Evolutionary conservation across 306 rosid species (phyloP).

Genomic region (Cercis canadensis): DNA sequence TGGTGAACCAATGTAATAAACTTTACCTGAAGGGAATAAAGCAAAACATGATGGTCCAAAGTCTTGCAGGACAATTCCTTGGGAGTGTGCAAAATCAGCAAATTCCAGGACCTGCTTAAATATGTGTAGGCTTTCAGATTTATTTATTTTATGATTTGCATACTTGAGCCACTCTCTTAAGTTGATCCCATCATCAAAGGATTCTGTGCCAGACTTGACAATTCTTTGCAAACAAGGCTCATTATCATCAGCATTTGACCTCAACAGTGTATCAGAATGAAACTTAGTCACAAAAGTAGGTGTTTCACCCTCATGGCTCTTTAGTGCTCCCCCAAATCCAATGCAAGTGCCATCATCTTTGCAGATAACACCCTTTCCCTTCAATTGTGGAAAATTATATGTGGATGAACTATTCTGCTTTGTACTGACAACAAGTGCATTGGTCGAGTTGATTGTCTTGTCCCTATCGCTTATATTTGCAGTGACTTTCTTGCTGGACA

Average conservation of each 20-base stretch:
- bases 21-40: constrained; percentile 49
- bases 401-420: constrained; percentile 42
- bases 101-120: constrained; percentile 65
- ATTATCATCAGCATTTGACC: constrained; percentile 29
- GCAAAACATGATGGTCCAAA: constrained; percentile 58
- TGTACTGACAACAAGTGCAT: constrained; percentile 32
- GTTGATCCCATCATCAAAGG: constrained; percentile 45
- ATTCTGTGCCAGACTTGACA: constrained; percentile 30
- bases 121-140: constrained; percentile 48
- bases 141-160: constrained; percentile 37
- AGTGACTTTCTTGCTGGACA: constrained; percentile 38
- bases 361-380: constrained; percentile 52
- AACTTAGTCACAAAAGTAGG: constrained; percentile 23
- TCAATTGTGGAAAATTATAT: constrained; percentile 48
- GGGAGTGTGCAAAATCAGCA: constrained; percentile 59
- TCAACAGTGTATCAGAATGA: constrained; percentile 33
- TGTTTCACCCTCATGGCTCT: constrained; percentile 44
- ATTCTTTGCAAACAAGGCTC: constrained; percentile 35
- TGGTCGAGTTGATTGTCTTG: constrained; percentile 44
- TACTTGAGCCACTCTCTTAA: constrained; percentile 63
- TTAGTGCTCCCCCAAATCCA: constrained; percentile 22
- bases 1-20: constrained; percentile 57
- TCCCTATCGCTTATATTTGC: constrained; percentile 44
- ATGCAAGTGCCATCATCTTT: constrained; percentile 36
- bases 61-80: constrained; percentile 62